Conservation (phyloP, 192 early-diverging fungal species). For the Umbelopsis sp. region DNA sequence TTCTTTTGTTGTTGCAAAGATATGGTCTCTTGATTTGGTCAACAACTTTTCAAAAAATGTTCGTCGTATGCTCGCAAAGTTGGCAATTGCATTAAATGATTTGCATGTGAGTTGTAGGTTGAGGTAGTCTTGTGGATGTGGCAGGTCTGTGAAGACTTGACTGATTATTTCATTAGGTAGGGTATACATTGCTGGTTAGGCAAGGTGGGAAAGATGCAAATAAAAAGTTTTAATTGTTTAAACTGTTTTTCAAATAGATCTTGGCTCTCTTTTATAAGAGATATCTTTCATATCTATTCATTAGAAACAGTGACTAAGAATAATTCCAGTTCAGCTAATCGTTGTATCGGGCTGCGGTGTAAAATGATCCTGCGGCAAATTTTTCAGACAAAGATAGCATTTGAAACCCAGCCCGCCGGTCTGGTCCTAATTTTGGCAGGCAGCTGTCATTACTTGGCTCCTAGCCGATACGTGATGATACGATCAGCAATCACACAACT, state of each 20-base stretch:
- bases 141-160: conserved; percentile 6
- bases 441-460: background rate
- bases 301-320: background rate
- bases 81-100: background rate
- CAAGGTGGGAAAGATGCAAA: background rate
- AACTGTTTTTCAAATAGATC: no score
- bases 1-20: conserved; percentile 18
- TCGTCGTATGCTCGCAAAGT: background rate
- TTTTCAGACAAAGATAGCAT: background rate
- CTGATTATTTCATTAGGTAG: conserved; percentile 24
- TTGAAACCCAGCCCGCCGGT: conserved; percentile 2
- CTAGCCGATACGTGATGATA: background rate
- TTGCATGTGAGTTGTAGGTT: conserved; percentile 12
- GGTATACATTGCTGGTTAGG: background rate
- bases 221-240: background rate
- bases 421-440: background rate
- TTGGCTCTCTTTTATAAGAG: background rate
- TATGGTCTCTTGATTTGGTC: conserved; percentile 1
- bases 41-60: conserved; percentile 12
- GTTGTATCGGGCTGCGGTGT: background rate
- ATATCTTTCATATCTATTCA: background rate
- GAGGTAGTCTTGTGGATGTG: conserved; percentile 4
- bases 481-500: background rate
- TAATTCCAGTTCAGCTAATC: conserved; percentile 1
- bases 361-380: background rate